phyloP scores from a whole-genome alignment of 2,329 filamentous ascomycete genomes.

The Aspergillus amoenus region DNA sequence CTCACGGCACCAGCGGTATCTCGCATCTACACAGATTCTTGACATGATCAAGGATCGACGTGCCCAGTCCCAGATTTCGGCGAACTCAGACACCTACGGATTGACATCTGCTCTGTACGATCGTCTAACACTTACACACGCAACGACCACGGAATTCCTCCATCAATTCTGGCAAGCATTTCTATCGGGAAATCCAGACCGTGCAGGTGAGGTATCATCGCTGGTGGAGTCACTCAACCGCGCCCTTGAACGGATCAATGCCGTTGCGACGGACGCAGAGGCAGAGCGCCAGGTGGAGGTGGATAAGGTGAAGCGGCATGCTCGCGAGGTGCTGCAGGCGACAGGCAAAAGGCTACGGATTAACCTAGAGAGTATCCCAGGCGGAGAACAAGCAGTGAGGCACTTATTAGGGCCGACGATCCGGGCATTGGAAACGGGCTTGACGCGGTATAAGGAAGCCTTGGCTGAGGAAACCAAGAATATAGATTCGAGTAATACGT shows the following conservation, averaged over 20 bases:
- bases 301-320: conserved; percentile 65
- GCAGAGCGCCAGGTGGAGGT: conserved; percentile 67
- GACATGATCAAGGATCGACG: conserved; percentile 59
- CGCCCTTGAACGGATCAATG: conserved; percentile 74
- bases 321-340: conserved; percentile 66
- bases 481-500: conserved; percentile 17
- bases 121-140: conserved; percentile 73
- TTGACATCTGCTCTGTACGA: conserved; percentile 57
- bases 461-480: conserved; percentile 60
- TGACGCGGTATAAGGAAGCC: conserved; percentile 69
- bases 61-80: conserved; percentile 38
- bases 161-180: conserved; percentile 96
- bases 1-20: conserved; percentile 64
- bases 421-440: conserved; percentile 68
- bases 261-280: conserved; percentile 79
- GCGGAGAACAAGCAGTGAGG: conserved; percentile 73
- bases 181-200: conserved; percentile 79
- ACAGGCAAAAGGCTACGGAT: conserved; percentile 73
- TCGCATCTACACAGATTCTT: conserved; percentile 57
- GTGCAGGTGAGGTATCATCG: conserved; percentile 76
- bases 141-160: conserved; percentile 92
- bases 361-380: conserved; percentile 64
- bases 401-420: conserved; percentile 74
- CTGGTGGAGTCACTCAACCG: conserved; percentile 78
- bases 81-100: conserved; percentile 43